phyloP scores from a whole-genome alignment of 2,329 filamentous ascomycete genomes.

The Fusarium citri region DNA sequence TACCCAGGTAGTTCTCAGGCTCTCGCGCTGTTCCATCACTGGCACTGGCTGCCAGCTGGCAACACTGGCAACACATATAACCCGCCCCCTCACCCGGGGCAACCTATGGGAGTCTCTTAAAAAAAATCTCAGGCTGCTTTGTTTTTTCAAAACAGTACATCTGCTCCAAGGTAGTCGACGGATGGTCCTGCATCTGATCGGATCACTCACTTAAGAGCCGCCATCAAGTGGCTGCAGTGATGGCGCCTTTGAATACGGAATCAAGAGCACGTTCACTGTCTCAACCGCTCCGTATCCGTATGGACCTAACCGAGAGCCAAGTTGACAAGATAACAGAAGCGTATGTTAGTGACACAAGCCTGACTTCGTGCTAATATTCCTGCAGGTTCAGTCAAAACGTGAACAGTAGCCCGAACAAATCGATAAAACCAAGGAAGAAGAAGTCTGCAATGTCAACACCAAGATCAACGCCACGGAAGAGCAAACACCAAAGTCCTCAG shows the following conservation, averaged over 20 bases:
- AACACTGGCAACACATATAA: background rate
- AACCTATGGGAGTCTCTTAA: background rate
- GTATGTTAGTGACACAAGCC: conserved; percentile 47
- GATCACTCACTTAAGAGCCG: background rate
- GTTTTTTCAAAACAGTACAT: background rate
- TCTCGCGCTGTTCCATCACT: background rate
- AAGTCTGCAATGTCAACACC: conserved; percentile 32
- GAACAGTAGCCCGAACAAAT: conserved; percentile 42
- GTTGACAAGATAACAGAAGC: conserved; percentile 61
- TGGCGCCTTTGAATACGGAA: conserved; percentile 51
- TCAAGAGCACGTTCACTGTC: conserved; percentile 52
- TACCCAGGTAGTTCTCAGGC: background rate
- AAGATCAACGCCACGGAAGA: conserved; percentile 37
- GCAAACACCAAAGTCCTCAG: conserved; percentile 14
- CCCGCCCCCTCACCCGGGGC: background rate
- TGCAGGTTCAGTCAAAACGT: conserved; percentile 52
- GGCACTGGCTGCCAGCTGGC: conserved; percentile 19
- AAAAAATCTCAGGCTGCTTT: background rate
- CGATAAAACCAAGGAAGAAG: conserved; percentile 29
- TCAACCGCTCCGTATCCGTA: conserved; percentile 58
- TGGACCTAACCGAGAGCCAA: conserved; percentile 62
- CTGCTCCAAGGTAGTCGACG: background rate
- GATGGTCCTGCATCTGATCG: background rate
- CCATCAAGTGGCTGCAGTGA: conserved; percentile 15
- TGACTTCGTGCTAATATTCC: conserved; percentile 9